Conservation (phyloP, 2,329 filamentous ascomycete genomes). For the Phyllosticta citribraziliensis region DNA sequence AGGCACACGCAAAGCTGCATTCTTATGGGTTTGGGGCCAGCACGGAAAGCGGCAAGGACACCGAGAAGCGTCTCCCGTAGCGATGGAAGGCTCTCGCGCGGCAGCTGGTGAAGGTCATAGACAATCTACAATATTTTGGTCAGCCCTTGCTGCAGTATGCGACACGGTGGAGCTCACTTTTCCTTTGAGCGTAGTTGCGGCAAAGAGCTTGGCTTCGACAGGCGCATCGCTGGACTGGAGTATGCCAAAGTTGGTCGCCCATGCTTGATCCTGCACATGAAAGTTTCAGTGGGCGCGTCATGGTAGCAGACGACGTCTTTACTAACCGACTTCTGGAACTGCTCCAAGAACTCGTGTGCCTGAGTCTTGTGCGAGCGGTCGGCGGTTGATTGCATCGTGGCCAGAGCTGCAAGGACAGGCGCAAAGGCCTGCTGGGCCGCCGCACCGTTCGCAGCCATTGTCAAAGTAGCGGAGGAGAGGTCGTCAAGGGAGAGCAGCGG, state of each 20-base stretch:
- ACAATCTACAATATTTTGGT: constrained; percentile 60
- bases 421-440: constrained; percentile 61
- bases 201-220: constrained; percentile 83
- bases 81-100: constrained; percentile 60
- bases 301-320: not conserved
- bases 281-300: constrained; percentile 17
- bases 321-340: constrained; percentile 94
- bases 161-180: constrained; percentile 55
- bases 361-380: constrained; percentile 76
- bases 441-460: constrained; percentile 60
- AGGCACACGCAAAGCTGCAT: constrained; percentile 92
- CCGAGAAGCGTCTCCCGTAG: constrained; percentile 77
- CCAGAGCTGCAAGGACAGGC: constrained; percentile 78
- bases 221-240: constrained; percentile 68
- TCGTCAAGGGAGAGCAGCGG: not conserved
- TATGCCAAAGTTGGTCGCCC: constrained; percentile 78
- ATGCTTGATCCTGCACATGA: constrained; percentile 64
- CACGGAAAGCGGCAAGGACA: constrained; percentile 69
- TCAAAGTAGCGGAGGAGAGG: constrained; percentile 13
- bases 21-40: constrained; percentile 66
- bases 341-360: constrained; percentile 83
- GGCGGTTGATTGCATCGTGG: constrained; percentile 79
- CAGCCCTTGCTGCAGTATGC: not conserved
- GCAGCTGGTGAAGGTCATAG: constrained; percentile 87
- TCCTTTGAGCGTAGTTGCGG: constrained; percentile 92